A percentile compares a stretch with the other conserved stretches of the same genome.
Conservation (phyloP, 148 eudicot species). For the Fallopia convolvulus region DNA sequence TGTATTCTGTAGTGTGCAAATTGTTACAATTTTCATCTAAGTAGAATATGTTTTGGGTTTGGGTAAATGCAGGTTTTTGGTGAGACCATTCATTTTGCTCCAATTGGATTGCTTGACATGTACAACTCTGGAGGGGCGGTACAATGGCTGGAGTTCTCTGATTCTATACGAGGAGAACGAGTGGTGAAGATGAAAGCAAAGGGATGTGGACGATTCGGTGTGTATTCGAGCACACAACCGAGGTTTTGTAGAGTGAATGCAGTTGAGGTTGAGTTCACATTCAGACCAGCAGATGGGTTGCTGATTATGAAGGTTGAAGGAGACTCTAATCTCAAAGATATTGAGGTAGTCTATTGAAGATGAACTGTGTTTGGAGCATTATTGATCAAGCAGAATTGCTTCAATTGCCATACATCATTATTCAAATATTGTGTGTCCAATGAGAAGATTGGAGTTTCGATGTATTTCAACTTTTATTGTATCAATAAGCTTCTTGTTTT, state of each 20-base stretch:
- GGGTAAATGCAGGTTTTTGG: conserved; percentile 27
- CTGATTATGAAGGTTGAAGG: conserved; percentile 38
- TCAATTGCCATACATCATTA: not conserved
- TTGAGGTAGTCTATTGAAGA: conserved; percentile 23
- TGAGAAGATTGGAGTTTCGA: too few relatives aligned
- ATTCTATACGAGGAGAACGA: conserved; percentile 14
- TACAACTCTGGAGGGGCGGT: conserved; percentile 55
- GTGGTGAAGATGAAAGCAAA: conserved; percentile 27
- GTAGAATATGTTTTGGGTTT: not conserved
- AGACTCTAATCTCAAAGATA: conserved; percentile 30
- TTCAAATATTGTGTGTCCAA: too few relatives aligned
- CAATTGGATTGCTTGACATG: conserved; percentile 50
- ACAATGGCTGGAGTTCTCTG: conserved; percentile 20
- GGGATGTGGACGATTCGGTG: conserved; percentile 49
- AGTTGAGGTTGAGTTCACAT: conserved; percentile 15
- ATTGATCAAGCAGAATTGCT: not conserved
- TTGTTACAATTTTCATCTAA: not conserved
- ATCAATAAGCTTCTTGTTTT: too few relatives aligned
- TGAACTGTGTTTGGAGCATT: not conserved
- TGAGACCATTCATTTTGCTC: conserved; percentile 31
- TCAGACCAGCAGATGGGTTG: conserved; percentile 26
- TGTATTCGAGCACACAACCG: conserved; percentile 35
- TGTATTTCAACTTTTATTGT: too few relatives aligned
- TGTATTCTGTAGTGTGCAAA: not conserved
- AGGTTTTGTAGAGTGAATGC: conserved; percentile 26